phyloP scores from a whole-genome alignment of 2,329 filamentous ascomycete genomes.

The Cladosporium oxysporum region DNA sequence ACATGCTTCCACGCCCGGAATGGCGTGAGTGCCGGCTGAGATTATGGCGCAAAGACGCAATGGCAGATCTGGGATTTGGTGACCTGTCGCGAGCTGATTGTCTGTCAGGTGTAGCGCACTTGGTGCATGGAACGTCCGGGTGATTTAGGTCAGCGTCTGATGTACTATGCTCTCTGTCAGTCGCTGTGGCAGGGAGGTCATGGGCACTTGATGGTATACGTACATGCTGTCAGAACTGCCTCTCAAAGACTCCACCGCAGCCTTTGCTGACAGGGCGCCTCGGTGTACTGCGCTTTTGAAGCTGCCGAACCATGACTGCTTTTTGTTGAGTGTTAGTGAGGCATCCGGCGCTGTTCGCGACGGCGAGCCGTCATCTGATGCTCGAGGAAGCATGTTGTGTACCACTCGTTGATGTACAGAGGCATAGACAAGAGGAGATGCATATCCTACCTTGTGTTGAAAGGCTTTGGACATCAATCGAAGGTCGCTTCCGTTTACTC shows the following conservation, averaged over 20 bases:
- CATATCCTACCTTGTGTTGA: neutral
- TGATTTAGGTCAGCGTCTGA: neutral
- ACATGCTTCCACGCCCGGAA: conserved; percentile 13
- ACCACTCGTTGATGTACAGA: conserved; percentile 1
- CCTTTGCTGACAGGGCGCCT: conserved; percentile 22
- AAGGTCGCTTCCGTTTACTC: neutral
- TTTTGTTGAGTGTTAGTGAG: conserved; percentile 22
- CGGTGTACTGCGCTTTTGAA: conserved; percentile 20
- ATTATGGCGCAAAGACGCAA: conserved; percentile 20
- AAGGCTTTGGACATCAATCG: neutral
- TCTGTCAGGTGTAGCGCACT: neutral
- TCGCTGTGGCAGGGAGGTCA: neutral
- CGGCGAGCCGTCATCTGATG: conserved; percentile 3
- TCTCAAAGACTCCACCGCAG: conserved; percentile 20
- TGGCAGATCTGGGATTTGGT: conserved; percentile 4
- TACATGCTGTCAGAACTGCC: conserved; percentile 14
- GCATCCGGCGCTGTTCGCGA: conserved; percentile 5
- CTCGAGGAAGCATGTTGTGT: conserved; percentile 12
- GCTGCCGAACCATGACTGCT: conserved; percentile 23
- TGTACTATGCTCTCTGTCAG: conserved; percentile 1
- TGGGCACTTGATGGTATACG: neutral
- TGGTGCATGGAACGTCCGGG: neutral
- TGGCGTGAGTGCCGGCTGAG: conserved; percentile 13
- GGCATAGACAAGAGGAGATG: neutral
- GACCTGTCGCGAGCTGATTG: neutral